phyloP scores from a whole-genome alignment of 2,329 filamentous ascomycete species.

The Aspergillus hortae region DNA sequence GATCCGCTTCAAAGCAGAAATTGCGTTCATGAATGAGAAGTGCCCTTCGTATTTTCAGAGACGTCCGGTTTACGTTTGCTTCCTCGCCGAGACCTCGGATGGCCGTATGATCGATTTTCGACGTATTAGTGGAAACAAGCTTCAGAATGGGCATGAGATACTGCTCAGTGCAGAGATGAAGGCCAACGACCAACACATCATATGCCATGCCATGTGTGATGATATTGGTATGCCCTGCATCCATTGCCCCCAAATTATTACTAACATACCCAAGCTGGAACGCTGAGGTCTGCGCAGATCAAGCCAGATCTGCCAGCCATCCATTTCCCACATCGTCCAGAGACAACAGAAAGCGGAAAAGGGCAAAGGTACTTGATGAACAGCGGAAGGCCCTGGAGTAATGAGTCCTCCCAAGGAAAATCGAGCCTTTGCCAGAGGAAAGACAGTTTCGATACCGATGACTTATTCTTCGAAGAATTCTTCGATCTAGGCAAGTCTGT shows the following conservation, averaged over 20 bases:
- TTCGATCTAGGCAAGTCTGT: constrained; percentile 36
- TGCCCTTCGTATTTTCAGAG: constrained; percentile 59
- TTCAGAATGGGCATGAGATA: constrained; percentile 61
- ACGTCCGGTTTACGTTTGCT: constrained; percentile 65
- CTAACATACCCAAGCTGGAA: constrained; percentile 48
- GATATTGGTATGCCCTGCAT: constrained; percentile 59
- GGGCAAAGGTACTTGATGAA: constrained; percentile 13
- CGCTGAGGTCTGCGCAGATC: constrained; percentile 51
- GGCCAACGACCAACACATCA: constrained; percentile 55
- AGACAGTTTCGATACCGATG: constrained; percentile 54
- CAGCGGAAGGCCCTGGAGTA: constrained; percentile 15
- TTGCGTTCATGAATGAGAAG: constrained; percentile 70
- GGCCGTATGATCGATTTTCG: constrained; percentile 68
- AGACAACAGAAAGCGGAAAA: constrained; percentile 11
- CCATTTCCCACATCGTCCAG: constrained; percentile 36
- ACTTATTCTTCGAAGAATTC: constrained; percentile 53
- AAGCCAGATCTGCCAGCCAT: constrained; percentile 47
- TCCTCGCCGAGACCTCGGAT: constrained; percentile 69
- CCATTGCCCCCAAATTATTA: not conserved
- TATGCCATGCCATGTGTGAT: constrained; percentile 76
- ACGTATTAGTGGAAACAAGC: constrained; percentile 60
- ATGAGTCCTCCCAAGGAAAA: constrained; percentile 14
- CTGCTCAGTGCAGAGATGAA: constrained; percentile 57
- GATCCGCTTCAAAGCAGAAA: constrained; percentile 61
- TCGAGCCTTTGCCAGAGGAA: constrained; percentile 11